Evolutionary conservation across 805 yeast species (phyloP).

Genomic region (Naumovozyma castellii): DNA sequence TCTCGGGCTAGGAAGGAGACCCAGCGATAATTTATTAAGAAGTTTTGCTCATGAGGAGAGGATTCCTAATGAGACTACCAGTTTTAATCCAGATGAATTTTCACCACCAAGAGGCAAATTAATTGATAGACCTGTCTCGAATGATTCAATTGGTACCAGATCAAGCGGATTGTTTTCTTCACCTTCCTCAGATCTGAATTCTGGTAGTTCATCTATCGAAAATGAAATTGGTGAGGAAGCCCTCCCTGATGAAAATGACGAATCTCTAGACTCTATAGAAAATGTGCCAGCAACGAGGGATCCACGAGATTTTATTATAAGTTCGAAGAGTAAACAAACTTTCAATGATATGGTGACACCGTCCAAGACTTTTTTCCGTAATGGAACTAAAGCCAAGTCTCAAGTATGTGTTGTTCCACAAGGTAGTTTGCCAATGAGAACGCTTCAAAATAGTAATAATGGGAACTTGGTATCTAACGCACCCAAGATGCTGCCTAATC

Average conservation of each 20-base stretch:
- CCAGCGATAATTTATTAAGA: constrained; percentile 25
- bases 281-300: not conserved
- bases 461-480: not conserved
- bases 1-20: constrained; percentile 25
- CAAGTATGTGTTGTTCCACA: constrained; percentile 3
- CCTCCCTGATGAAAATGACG: constrained; percentile 2
- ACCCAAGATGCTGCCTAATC: not conserved
- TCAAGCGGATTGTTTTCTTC: constrained; percentile 25
- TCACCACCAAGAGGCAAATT: constrained; percentile 22
- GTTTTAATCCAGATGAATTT: constrained; percentile 3
- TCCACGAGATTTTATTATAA: not conserved
- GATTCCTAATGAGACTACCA: not conserved
- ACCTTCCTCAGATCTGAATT: constrained; percentile 19
- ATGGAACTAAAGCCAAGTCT: constrained; percentile 8
- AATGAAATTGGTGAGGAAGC: constrained; percentile 15
- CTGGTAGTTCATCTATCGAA: constrained; percentile 23
- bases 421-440: not conserved
- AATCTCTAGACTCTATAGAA: not conserved
- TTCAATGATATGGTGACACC: not conserved
- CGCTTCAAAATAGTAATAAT: not conserved
- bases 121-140: constrained; percentile 25
- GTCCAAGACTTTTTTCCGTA: constrained; percentile 6
- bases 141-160: constrained; percentile 25
- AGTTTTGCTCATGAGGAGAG: constrained; percentile 5
- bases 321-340: too few relatives aligned